Base-by-base conservation (phyloP, 129 eudicot species). In the Arctium lappa region DNA sequence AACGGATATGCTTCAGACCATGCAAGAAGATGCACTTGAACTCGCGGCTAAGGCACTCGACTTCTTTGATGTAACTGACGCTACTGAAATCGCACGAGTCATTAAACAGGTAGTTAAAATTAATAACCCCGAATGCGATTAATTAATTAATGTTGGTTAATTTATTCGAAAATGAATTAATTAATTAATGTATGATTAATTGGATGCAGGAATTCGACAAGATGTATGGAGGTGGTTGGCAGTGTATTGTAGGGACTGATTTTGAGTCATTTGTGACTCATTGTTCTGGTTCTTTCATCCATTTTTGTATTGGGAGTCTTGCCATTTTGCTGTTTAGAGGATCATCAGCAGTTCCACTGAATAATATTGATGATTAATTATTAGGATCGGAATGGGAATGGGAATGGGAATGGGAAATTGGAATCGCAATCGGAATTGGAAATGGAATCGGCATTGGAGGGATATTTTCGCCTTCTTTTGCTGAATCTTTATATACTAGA, bases 241-340 rank as follows among this genome's bases (percentile, higher is more conserved):
- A 92, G 70, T 94, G 98, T 86, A 94, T 94, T 0, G 97, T 91
- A 36, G 98, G 98, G 78, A 95, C 96, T 22, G 91, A 94, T 87
- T 94, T 92, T 76, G 98, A 97, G 22, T 95, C 98, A 39, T 95
- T 91, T 85, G 98, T 95, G 82, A 95, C 97, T n/a, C 98, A 95
- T 80, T 95, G 94, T 82, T 87, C 13, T 13, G 98, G 98, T 5
- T 91, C 97, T 62, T 95, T 95, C 79, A 95, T 95, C 62, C 85
- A 95, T 82, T 95, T 95, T 53, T 73, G 84, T 80, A 62, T 95
- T 22, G 98, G 97, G 2, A 95, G 87, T 84, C 97, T 95, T 79
- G 88, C 97, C 0, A 81, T 95, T 80, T 78, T 95, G 88, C 90
- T 95, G 75, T 95, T 95, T 78, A 89, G 86, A 85, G 98, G 98